Base-by-base conservation (phyloP, 129 eudicot genomes). In the Sambucus nigra region DNA sequence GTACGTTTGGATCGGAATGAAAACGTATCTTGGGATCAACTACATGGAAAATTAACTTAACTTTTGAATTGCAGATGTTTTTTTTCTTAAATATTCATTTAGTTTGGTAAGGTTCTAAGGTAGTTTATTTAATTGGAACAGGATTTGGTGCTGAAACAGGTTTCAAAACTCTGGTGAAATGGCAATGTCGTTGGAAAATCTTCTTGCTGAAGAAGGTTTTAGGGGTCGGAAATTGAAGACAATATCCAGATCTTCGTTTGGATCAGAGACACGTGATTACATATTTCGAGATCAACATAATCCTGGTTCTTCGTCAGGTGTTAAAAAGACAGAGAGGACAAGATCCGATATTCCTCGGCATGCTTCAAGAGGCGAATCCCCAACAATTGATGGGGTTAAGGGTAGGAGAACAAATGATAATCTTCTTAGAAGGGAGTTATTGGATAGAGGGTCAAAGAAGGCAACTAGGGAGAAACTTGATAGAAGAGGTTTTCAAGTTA, bases 121-220 rank as follows among this genome's bases (percentile, higher is more conserved):
- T 35, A n/a, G n/a, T n/a, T 54, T 57, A 15, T 54, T 50, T 25
- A 2, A 41, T 53, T 56, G 11, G 26, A 50, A 45, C 64, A 77
- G 79, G 72, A 68, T 69, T 50, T 60, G n/a, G 16, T 55, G 51
- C 29, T 26, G 49, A 46, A 31, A 7, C 21, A 53, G 38, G 14
- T 42, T 49, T 14, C 50, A 7, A n/a, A 68, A 20, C 59, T 59
- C 53, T 38, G 51, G 2, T 49, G 19, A 65, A 60, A 81, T 86
- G 91, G 87, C 92, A 18, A 86, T 75, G 92, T 86, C 95, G 28
- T 55, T 86, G 53, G 84, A 81, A 65, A 84, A 86, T 57, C 92
- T 86, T 62, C 77, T 86, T 17, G 76, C 87, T 0, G 55, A 78
- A 64, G 95, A 86, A 67, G 95, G 95, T 18, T 86, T 86, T 48